Base-by-base conservation (phyloP, 768 basidiomycete genomes). In the Rhodotorula kratochvilovae region DNA sequence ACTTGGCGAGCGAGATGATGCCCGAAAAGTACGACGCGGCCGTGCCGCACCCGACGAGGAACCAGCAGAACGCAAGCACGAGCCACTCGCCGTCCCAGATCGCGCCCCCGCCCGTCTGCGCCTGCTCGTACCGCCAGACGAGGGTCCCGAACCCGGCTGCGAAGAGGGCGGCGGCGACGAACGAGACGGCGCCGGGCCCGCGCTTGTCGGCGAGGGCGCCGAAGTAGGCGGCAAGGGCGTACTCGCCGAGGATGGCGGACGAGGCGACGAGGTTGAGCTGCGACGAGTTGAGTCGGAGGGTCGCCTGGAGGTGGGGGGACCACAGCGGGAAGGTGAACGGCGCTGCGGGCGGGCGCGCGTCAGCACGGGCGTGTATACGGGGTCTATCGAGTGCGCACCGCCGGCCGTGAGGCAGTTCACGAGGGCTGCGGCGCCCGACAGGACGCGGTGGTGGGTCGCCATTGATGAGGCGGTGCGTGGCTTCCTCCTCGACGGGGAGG, bases 11-110 rank as follows among this genome's bases (percentile, higher is more conserved):
- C 7, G 75, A 46, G 61, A 71, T 70, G 27, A 77, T 36, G 3
- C 69, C 67, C 1, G 63, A 56, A 48, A 77, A 74, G 71, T 77
- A 77, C 27, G 42, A 36, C 27, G 51, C 74, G 17, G 71, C 70
- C 25, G 75, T 70, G 7, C 63, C 77, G 29, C 55, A 43, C 3
- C 77, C 77, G 15, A 67, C 68, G 13, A 72, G 50, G 63, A 70
- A 66, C 57, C 71, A 74, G 19, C 21, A 51, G 15, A 19, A 19
- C 3, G 51, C 54, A 25, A 76, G 46, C 19, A 48, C 23, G 33
- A 57, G n/a, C 58, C 60, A 72, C 53, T 69, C 54, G 10, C 29
- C 33, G 13, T 27, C 15, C 27, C 61, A 42, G 8, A 35, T 23
- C 36, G 29, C 29, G 25, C 50, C 53, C 15, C 42, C 36, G 1